Conservation (phyloP, 331 rosid genomes). For the Telfairia occidentalis region DNA sequence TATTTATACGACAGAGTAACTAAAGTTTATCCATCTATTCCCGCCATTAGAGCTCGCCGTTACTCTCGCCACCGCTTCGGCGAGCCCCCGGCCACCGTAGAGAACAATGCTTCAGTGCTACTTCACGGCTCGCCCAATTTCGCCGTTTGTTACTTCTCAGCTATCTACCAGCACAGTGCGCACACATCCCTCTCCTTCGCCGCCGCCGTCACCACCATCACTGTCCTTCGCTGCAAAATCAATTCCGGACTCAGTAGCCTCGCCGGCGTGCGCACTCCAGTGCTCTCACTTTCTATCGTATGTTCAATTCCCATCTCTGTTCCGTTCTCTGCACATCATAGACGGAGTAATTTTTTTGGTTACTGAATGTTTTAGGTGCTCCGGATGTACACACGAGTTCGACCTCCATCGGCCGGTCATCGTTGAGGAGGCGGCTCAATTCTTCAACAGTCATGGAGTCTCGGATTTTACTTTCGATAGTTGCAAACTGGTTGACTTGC, state of each 20-base stretch:
- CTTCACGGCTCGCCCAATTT: background rate
- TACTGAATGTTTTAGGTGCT: conserved; percentile 44
- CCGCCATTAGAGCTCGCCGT: conserved; percentile 1
- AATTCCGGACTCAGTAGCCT: conserved; percentile 1
- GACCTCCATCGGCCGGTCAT: conserved; percentile 71
- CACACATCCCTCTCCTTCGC: background rate
- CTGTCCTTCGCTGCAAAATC: conserved; percentile 5
- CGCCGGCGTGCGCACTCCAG: conserved; percentile 1
- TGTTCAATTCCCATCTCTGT: background rate
- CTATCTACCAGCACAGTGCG: conserved; percentile 1
- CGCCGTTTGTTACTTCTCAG: background rate
- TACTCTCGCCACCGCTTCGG: conserved; percentile 3
- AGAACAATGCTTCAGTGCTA: conserved; percentile 5
- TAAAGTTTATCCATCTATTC: background rate
- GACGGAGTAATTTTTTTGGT: background rate
- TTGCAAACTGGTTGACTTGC: conserved; percentile 48
- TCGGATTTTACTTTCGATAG: conserved; percentile 64
- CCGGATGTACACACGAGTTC: conserved; percentile 77
- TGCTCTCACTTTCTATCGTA: conserved; percentile 11
- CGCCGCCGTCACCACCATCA: background rate
- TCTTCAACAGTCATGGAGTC: conserved; percentile 56
- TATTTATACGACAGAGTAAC: background rate
- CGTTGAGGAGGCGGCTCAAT: conserved; percentile 58
- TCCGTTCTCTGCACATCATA: background rate
- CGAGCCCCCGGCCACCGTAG: background rate